Conservation (phyloP, 2,329 filamentous ascomycete species). For the Scedosporium boydii region DNA sequence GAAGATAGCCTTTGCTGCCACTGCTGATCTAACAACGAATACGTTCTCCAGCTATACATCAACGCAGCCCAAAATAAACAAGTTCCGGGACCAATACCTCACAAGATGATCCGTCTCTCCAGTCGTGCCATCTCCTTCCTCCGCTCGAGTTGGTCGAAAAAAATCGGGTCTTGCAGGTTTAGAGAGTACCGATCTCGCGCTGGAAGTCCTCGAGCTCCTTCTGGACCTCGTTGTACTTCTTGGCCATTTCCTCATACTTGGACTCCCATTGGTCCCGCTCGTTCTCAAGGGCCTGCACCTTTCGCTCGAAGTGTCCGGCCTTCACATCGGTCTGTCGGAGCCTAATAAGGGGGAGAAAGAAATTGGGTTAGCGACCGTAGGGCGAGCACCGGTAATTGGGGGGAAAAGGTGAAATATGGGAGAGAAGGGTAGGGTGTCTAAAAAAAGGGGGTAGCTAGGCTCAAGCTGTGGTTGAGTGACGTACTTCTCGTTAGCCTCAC, state of each 20-base stretch:
- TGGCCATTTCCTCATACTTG: constrained; percentile 96
- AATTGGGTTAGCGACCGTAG: neutral
- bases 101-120: neutral
- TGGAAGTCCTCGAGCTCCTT: constrained; percentile 90
- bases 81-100: neutral
- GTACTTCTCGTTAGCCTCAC: constrained; percentile 98
- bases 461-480: constrained; percentile 23
- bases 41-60: neutral
- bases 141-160: constrained; percentile 7
- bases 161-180: constrained; percentile 25
- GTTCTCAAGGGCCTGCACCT: constrained; percentile 91
- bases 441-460: neutral
- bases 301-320: constrained; percentile 97
- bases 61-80: neutral
- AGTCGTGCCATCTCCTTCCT: neutral
- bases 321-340: constrained; percentile 99
- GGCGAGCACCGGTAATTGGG: neutral
- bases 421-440: neutral
- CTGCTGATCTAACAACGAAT: neutral
- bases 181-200: constrained; percentile 88
- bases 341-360: constrained; percentile 37
- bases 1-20: neutral
- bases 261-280: constrained; percentile 89
- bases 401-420: neutral
- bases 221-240: constrained; percentile 76